Base-by-base conservation (phyloP, 1,284 basidiomycete species). In the Puccinia hordei region DNA sequence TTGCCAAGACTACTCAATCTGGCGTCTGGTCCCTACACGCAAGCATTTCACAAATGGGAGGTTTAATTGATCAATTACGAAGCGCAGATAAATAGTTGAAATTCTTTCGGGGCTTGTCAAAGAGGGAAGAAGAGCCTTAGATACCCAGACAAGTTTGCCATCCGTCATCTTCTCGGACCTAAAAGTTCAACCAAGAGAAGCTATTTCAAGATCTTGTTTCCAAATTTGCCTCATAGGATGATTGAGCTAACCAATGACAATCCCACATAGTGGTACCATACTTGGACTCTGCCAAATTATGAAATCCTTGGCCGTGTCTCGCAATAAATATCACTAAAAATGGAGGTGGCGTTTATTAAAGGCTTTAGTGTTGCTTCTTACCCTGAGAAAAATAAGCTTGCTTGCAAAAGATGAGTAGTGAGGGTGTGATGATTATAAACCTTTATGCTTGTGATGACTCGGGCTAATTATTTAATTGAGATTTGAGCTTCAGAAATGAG, bases 271-370 rank as follows among this genome's bases (percentile, higher is more conserved):
- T 76, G 0, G 88, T 88, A 0, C 92, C 92, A 84, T 94, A 92
- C 83, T 92, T 91, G 12, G 85, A 85, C 82, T 91, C 90, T 0
- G 87, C 93, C 8, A 92, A 87, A 81, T 93, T 93, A 85, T 93
- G 63, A 82, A 86, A 89, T 49, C 92, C 92, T 86, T 93, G 87
- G 0, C 92, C 92, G 82, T 93, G 92, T 81, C 92, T 87, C 2
- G 89, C 89, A 17, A 92, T 84, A 81, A 90, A 89, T 79, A 92
- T 87, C 13, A 92, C 82, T 72, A 35, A 35, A 68, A 71, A n/a
- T n/a, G n/a, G n/a, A n/a, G n/a, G n/a, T n/a, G n/a, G n/a, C n/a
- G n/a, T n/a, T n/a, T n/a, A n/a, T n/a, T n/a, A n/a, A 65, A 38
- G 13, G 35, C 8, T 73, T 24, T 9, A 19, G 4, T n/a, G 51